Percentiles rank a stretch among this genome's conserved stretches.
These are phyloP conservation scores for Camelina sativa DNA, from an alignment of 345 rosid species.

Conservation along the genomic window DNA sequence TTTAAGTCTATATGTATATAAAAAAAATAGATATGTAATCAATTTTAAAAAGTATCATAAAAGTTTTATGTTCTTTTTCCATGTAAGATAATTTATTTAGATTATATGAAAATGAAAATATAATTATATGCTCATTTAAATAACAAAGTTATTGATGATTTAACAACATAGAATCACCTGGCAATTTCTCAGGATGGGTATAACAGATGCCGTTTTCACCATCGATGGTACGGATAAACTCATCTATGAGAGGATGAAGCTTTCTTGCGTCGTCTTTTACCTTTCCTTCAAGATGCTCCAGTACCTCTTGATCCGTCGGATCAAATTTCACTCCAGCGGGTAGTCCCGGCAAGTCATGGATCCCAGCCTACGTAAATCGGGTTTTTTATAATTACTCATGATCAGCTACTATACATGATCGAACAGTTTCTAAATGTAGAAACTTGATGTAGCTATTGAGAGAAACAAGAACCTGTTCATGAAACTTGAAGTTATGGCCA, in stretches of 20 bases:
- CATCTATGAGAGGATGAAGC: slow-evolving; percentile 91
- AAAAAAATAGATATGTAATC: background rate
- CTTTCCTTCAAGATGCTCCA: slow-evolving; percentile 93
- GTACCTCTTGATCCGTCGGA: slow-evolving; percentile 96
- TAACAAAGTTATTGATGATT: background rate
- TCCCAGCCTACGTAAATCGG: slow-evolving; percentile 54
- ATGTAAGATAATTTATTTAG: background rate
- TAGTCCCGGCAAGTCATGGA: slow-evolving; percentile 88
- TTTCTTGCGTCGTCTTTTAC: slow-evolving; percentile 69
- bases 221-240: slow-evolving; percentile 86
- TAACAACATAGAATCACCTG: slow-evolving; percentile 58
- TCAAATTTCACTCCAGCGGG: slow-evolving; percentile 99
- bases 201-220: slow-evolving; percentile 99
- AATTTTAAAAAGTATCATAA: background rate
- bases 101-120: background rate
- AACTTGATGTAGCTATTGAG: background rate
- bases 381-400: background rate
- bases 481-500: slow-evolving; percentile 80
- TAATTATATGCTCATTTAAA: background rate
- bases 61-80: background rate
- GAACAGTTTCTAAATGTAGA: background rate
- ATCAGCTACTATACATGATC: background rate
- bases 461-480: slow-evolving; percentile 55
- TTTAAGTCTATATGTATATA: too few species aligned
- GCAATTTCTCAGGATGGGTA: slow-evolving; percentile 94